Conservation (phyloP, 2,329 filamentous ascomycete genomes). For the Fusarium sambucinum region DNA sequence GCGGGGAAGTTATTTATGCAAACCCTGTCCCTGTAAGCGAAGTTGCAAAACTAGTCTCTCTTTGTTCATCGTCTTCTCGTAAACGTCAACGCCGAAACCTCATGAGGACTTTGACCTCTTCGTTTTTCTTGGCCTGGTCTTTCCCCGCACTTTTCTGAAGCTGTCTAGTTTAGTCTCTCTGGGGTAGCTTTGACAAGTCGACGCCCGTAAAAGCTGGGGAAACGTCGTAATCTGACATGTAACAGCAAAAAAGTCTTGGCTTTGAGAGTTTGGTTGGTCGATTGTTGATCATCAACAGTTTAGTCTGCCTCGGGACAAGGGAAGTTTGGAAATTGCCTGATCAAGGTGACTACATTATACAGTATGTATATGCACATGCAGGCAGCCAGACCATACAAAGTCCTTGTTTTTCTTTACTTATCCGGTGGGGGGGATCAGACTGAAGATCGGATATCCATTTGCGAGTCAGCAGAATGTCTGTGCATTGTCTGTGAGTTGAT, state of each 20-base stretch:
- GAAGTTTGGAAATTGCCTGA: slow-evolving; percentile 39
- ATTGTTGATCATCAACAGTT: slow-evolving; percentile 2
- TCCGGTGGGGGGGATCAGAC: slow-evolving; percentile 27
- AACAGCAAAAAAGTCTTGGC: slow-evolving; percentile 7
- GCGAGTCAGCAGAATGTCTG: slow-evolving; percentile 3
- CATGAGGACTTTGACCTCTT: neutral
- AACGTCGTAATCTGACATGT: slow-evolving; percentile 40
- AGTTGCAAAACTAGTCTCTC: neutral
- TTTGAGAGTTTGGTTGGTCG: neutral
- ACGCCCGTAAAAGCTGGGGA: slow-evolving; percentile 23
- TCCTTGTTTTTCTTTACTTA: slow-evolving; percentile 26
- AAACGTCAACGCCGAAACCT: slow-evolving; percentile 27
- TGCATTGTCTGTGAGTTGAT: neutral
- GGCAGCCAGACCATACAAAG: neutral
- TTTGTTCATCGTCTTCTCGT: slow-evolving; percentile 34
- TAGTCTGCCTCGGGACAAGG: slow-evolving; percentile 35
- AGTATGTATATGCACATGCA: slow-evolving; percentile 6
- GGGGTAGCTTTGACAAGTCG: slow-evolving; percentile 21
- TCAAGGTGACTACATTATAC: slow-evolving; percentile 7
- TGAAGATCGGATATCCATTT: slow-evolving; percentile 16
- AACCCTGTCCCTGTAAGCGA: slow-evolving; percentile 4
- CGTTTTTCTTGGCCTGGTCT: slow-evolving; percentile 13
- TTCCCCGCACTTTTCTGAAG: slow-evolving; percentile 38
- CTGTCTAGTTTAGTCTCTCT: slow-evolving; percentile 1
- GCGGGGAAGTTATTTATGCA: slow-evolving; percentile 12